phyloP scores from a whole-genome alignment of 2,329 filamentous ascomycete genomes.

The Epichloe baconii region DNA sequence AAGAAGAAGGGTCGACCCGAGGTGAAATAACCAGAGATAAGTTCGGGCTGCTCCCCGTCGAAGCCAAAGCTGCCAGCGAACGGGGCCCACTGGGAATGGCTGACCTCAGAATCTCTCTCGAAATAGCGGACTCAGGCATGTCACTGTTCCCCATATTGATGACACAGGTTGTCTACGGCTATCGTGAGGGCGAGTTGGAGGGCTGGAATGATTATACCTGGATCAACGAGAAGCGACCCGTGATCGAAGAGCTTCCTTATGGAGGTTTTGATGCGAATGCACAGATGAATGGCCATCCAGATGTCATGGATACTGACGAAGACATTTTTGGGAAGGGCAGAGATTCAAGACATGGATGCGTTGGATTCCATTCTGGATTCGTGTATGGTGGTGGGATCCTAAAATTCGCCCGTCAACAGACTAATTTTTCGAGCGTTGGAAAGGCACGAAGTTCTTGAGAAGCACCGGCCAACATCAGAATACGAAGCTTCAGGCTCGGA shows the following conservation, averaged over 20 bases:
- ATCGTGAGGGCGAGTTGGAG: constrained; percentile 65
- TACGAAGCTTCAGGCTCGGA: not conserved
- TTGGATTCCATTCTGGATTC: constrained; percentile 46
- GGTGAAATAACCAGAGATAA: constrained; percentile 65
- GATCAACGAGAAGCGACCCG: constrained; percentile 25
- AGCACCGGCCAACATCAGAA: not conserved
- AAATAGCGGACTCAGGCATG: constrained; percentile 63
- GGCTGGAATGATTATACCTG: constrained; percentile 48
- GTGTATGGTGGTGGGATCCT: constrained; percentile 34
- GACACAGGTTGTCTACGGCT: constrained; percentile 55
- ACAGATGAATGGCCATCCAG: constrained; percentile 35
- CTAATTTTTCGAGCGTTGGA: not conserved
- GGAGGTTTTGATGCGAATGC: constrained; percentile 11
- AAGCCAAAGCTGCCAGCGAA: constrained; percentile 62
- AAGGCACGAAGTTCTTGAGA: not conserved
- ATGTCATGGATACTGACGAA: constrained; percentile 47
- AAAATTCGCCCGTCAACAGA: not conserved
- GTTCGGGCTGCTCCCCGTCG: constrained; percentile 65
- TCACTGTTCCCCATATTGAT: constrained; percentile 65
- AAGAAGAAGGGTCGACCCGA: constrained; percentile 60
- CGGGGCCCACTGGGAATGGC: constrained; percentile 61
- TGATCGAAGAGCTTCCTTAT: constrained; percentile 16
- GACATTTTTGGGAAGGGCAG: constrained; percentile 50
- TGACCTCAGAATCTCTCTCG: constrained; percentile 64
- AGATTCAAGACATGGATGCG: constrained; percentile 34